Conservation (phyloP, 768 basidiomycete genomes). For the Tylopilus rubrobrunneus region DNA sequence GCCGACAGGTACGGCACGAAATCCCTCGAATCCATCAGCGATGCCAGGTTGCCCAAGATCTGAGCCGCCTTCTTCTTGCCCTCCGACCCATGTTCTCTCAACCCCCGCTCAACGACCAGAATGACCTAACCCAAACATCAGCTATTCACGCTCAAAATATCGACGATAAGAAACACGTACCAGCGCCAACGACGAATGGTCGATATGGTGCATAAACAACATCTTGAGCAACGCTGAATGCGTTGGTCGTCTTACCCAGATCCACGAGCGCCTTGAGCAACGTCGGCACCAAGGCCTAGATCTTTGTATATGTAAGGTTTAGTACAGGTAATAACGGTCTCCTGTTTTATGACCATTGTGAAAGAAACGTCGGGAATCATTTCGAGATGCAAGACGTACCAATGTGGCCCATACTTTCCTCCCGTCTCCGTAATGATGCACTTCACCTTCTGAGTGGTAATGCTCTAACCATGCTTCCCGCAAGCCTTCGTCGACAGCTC, state of each 20-base stretch:
- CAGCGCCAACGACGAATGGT: constrained; percentile 93
- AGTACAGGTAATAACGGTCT: constrained; percentile 42
- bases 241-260: constrained; percentile 84
- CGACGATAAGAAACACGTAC: constrained; percentile 39
- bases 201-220: constrained; percentile 97
- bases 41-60: constrained; percentile 96
- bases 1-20: constrained; percentile 89
- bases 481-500: constrained; percentile 76
- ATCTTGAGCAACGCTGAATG: constrained; percentile 89
- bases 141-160: not conserved
- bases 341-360: constrained; percentile 22
- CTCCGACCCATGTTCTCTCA: constrained; percentile 89
- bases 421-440: constrained; percentile 42
- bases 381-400: constrained; percentile 41
- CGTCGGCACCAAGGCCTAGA: constrained; percentile 85
- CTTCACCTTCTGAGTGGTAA: constrained; percentile 44
- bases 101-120: constrained; percentile 90
- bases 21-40: constrained; percentile 84
- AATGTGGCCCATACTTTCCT: constrained; percentile 83
- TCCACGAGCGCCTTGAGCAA: constrained; percentile 95
- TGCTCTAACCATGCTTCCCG: constrained; percentile 69
- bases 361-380: not conserved
- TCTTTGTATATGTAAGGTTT: constrained; percentile 28
- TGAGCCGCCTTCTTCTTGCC: constrained; percentile 94
- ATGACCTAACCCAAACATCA: constrained; percentile 57